A percentile compares a stretch with the other conserved stretches of the same genome.
These are phyloP conservation scores for Lenzites betulinus DNA, from an alignment of 768 basidiomycete genomes.

Conservation along the genomic window DNA sequence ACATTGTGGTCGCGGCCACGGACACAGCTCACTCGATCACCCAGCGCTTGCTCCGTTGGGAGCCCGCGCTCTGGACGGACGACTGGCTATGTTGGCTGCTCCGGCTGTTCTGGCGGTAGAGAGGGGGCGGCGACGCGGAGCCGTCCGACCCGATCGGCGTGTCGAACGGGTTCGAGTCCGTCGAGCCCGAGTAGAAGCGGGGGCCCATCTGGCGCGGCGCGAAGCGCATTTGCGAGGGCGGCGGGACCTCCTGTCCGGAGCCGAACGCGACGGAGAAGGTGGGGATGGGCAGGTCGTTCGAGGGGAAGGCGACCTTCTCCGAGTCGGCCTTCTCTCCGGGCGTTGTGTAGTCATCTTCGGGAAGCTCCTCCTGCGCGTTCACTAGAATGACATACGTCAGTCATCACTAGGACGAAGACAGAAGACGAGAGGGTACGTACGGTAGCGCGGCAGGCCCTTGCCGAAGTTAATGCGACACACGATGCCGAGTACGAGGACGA, in stretches of 20 bases:
- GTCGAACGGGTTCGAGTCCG: constrained; percentile 40
- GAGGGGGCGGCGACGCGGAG: constrained; percentile 8
- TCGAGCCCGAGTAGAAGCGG: constrained; percentile 41
- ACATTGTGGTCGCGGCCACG: not conserved
- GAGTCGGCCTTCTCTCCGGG: constrained; percentile 41
- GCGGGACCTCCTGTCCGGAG: constrained; percentile 37
- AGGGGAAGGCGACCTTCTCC: constrained; percentile 65
- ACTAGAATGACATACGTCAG: constrained; percentile 40
- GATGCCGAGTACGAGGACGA: constrained; percentile 61
- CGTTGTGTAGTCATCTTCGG: constrained; percentile 36
- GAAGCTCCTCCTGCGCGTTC: constrained; percentile 52
- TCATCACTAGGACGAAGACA: not conserved
- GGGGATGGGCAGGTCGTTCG: constrained; percentile 51
- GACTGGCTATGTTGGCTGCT: constrained; percentile 42
- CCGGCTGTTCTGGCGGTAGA: constrained; percentile 38
- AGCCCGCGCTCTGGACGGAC: constrained; percentile 33
- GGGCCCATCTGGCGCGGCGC: constrained; percentile 43
- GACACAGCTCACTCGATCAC: constrained; percentile 50
- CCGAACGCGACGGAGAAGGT: constrained; percentile 48
- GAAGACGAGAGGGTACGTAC: constrained; percentile 45
- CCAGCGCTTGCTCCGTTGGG: constrained; percentile 42
- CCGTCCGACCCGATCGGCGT: constrained; percentile 15
- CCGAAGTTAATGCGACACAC: constrained; percentile 76
- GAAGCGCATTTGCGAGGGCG: constrained; percentile 41
- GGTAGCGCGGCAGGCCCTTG: constrained; percentile 66